Base-by-base conservation (phyloP, 306 rosid species). In the Rosa persica region DNA sequence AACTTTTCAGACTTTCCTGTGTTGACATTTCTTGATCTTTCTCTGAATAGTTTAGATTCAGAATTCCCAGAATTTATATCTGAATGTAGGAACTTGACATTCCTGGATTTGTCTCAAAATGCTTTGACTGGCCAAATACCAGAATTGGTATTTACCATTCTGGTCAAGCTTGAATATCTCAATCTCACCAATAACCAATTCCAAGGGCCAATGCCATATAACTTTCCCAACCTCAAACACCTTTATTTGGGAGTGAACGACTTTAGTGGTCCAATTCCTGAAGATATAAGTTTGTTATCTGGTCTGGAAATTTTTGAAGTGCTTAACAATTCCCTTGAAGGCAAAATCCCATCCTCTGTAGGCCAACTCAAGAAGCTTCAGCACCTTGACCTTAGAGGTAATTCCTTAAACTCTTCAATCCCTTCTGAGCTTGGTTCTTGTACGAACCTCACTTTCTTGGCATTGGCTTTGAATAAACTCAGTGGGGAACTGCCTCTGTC, bases 381-480 rank as follows among this genome's bases (percentile, higher is more conserved):
- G 12, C 0, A 0, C 22, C 88, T 93, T 51, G 90, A 86, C 57
- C 91, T 93, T 0, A 0, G 64, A 0, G 0, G 0, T 0, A 90
- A 90, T 40, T 22, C 38, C 2, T 85, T 92, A 42, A 90, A 85
- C 77, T 87, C 90, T 74, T 52, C 85, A 23, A 74, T 90, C 46
- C 91, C 96, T 55, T 73, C 73, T 30, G 88, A 89, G 84, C 89
- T 93, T 72, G 92, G 94, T 43, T 42, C 52, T 43, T 93, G 92
- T 73, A 82, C 74, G 4, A 87, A 86, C 30, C 88, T 90, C 51
- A 80, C 88, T 43, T 79, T 23, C 66, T 58, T 87, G 79, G 72
- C 85, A 20, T 70, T 90, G 51, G 90, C 88, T n/a, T 2, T 0
- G 13, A 92, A 92, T 82, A 57, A 55, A 60, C 79, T 87, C 19